Base-by-base conservation (phyloP, 2,329 filamentous ascomycete species). In the Colletotrichum lindemuthianum region DNA sequence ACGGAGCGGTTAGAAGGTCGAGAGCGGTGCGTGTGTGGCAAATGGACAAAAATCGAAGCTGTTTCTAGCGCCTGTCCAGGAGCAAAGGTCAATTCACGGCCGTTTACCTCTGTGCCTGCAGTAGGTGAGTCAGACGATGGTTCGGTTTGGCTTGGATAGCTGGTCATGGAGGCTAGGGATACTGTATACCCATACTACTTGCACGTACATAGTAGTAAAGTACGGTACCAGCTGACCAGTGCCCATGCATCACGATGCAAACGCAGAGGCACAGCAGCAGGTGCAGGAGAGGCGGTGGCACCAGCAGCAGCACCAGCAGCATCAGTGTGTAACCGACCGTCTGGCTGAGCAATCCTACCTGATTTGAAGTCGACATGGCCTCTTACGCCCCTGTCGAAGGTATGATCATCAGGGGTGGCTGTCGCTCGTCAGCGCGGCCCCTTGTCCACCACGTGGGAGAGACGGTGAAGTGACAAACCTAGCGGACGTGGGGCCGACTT, bases 331-430 rank as follows among this genome's bases (percentile, higher is more conserved):
- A 32, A 33, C 36, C 44, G 50, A 37, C 49, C 50, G 43, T 24
- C 50, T 15, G 39, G 15, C 44, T 33, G 53, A 39, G 39, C 33
- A 9, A 49, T 49, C 39, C 13, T 32, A 44, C 50, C 33, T 53
- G 60, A 53, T 55, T 51, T 16, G 40, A 45, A 40, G 45, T 51
- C 43, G 51, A 44, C 44, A 37, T 60, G 56, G 36, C 15, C 58
- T 49, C 49, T 60, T 45, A 11, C 49, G 44, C 44, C 60, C 60
- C 60, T 52, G 51, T 47, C 49, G 33, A 32, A 51, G 47, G 59
- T 63, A 48, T 63, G 63, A 65, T 65, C 52, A 47, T 58, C 63
- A 63, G 63, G 63, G 63, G 63, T 63, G 41, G 37, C 53, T n/a
- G 47, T 44, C 33, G 50, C 51, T 53, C 43, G 41, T 58, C 52